Conservation (phyloP, 495 filamentous ascomycete species). For the Xylaria cubensis region DNA sequence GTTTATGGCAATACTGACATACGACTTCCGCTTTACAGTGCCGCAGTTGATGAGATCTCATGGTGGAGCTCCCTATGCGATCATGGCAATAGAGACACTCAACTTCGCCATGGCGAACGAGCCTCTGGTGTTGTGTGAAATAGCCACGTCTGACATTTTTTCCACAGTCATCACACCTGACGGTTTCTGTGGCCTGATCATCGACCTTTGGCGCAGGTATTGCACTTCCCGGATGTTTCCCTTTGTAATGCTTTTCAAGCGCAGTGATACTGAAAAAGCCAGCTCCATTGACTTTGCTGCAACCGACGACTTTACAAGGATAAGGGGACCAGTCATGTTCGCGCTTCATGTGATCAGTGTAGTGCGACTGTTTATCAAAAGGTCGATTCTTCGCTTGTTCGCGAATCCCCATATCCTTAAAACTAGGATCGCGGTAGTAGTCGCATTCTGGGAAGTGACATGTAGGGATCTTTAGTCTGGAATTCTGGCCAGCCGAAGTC, state of each 20-base stretch:
- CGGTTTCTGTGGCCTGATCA: not conserved
- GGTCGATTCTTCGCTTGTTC: not conserved
- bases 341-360: not conserved
- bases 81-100: not conserved
- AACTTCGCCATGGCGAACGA: not conserved
- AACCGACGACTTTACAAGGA: not conserved
- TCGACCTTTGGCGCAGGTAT: not conserved
- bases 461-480: not conserved
- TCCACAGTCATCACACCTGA: not conserved
- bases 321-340: constrained; percentile 1
- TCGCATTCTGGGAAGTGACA: constrained; percentile 6
- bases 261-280: not conserved
- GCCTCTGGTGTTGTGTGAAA: not conserved
- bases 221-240: not conserved
- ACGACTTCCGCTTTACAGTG: not conserved
- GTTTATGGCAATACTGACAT: not conserved
- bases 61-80: not conserved
- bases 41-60: too few relatives aligned
- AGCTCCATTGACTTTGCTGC: not conserved
- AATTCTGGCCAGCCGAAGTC: not conserved
- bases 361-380: constrained; percentile 1
- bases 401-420: not conserved
- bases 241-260: not conserved
- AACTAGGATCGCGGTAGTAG: not conserved
- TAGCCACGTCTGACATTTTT: not conserved